A percentile compares a stretch with the other conserved stretches of the same genome.
These are phyloP conservation scores for Erodium chrysanthum DNA, from an alignment of 441 rosid genomes.

Conservation along the genomic window DNA sequence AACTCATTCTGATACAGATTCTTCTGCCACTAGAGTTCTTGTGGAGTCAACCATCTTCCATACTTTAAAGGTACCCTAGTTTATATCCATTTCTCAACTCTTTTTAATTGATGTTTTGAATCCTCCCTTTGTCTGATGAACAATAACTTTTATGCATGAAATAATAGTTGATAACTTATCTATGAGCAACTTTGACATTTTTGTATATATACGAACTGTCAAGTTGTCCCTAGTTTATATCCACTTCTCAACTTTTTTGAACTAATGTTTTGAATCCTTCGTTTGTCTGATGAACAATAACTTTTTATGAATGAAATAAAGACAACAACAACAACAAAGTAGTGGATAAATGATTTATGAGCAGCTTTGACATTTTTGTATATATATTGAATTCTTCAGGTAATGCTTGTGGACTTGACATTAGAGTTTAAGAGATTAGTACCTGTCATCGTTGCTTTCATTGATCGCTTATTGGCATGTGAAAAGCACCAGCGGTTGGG, in stretches of 20 bases:
- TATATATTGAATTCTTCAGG: slow-evolving; percentile 33
- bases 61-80: slow-evolving; percentile 48
- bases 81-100: neutral
- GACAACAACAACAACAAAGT: neutral
- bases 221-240: too few relatives aligned
- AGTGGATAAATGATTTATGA: neutral
- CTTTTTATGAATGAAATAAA: neutral
- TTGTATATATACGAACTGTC: too few relatives aligned
- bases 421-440: slow-evolving; percentile 55
- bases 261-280: too few relatives aligned
- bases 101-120: neutral
- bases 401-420: slow-evolving; percentile 62
- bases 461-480: slow-evolving; percentile 62
- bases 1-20: slow-evolving; percentile 50
- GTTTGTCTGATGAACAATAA: neutral
- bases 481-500: slow-evolving; percentile 68
- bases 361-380: neutral
- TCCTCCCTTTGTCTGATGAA: slow-evolving; percentile 8
- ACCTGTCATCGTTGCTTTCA: slow-evolving; percentile 57
- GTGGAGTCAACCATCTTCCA: slow-evolving; percentile 50
- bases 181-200: neutral
- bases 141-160: neutral
- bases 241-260: too few relatives aligned
- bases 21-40: slow-evolving; percentile 41
- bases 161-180: neutral